Conservation (phyloP, 2,329 filamentous ascomycete species). For the Aaosphaeria arxii region DNA sequence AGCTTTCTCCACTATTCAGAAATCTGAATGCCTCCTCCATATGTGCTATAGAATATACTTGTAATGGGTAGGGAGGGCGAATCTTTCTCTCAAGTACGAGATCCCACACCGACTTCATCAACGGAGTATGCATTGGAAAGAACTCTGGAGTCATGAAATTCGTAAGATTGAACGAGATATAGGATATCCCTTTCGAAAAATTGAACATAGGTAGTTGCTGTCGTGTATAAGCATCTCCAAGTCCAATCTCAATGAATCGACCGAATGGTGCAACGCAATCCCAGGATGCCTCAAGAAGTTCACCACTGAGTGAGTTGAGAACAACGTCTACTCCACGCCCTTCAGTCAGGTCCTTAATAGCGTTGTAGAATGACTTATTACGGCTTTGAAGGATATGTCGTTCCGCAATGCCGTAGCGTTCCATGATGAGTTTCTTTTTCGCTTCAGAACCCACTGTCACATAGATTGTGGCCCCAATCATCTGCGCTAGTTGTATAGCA, state of each 20-base stretch:
- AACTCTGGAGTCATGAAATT: constrained; percentile 13
- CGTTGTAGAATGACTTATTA: not conserved
- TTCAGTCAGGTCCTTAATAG: not conserved
- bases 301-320: constrained; percentile 1
- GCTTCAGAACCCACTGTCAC: constrained; percentile 5
- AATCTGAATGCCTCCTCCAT: constrained; percentile 6
- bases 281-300: constrained; percentile 19
- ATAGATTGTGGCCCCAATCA: constrained; percentile 13
- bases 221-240: not conserved
- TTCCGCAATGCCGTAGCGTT: constrained; percentile 13
- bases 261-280: constrained; percentile 23
- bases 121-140: constrained; percentile 34
- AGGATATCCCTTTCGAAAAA: not conserved
- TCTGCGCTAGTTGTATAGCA: constrained; percentile 8
- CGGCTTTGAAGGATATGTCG: constrained; percentile 6
- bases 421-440: constrained; percentile 7
- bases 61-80: constrained; percentile 1
- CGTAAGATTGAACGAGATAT: constrained; percentile 27
- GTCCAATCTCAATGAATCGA: constrained; percentile 13
- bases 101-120: not conserved
- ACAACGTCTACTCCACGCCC: constrained; percentile 1
- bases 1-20: constrained; percentile 7
- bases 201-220: constrained; percentile 1
- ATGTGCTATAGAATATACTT: constrained; percentile 3
- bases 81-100: constrained; percentile 1